Evolutionary conservation across 2,329 filamentous ascomycete genomes (phyloP).

Genomic region (Fusarium chuoi): DNA sequence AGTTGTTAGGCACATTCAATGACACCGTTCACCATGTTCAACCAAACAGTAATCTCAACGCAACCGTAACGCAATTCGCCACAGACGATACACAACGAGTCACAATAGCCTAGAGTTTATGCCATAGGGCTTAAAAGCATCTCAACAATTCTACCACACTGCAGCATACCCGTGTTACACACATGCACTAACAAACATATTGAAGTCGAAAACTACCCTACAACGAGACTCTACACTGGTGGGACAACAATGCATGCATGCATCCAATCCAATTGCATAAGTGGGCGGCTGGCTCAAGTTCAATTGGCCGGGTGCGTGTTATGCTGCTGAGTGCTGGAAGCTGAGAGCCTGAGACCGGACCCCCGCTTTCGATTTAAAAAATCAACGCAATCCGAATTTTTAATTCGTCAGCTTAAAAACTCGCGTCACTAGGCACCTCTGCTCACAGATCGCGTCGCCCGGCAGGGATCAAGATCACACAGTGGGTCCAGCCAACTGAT

Average conservation of each 20-base stretch:
- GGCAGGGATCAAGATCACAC: conserved; percentile 36
- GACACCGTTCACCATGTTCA: neutral
- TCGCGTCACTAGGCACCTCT: conserved; percentile 17
- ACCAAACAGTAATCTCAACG: neutral
- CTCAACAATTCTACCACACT: neutral
- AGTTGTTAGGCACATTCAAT: too few species aligned
- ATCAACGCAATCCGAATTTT: conserved; percentile 28
- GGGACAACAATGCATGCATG: neutral
- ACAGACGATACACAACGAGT: neutral
- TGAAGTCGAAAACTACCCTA: conserved; percentile 4
- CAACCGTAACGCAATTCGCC: neutral
- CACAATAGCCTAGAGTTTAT: neutral
- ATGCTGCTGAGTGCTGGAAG: neutral
- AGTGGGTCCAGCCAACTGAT: conserved; percentile 48
- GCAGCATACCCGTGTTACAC: neutral
- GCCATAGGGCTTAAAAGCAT: neutral
- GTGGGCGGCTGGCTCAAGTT: neutral
- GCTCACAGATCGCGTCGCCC: conserved; percentile 37
- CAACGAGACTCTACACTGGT: neutral
- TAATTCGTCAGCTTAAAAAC: conserved; percentile 28
- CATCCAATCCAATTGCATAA: neutral
- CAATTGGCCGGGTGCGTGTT: neutral
- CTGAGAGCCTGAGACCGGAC: neutral
- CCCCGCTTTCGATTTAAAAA: conserved; percentile 30
- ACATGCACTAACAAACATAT: neutral